Conservation (phyloP, 495 filamentous ascomycete genomes). For the Lasiosphaeris hirsuta region DNA sequence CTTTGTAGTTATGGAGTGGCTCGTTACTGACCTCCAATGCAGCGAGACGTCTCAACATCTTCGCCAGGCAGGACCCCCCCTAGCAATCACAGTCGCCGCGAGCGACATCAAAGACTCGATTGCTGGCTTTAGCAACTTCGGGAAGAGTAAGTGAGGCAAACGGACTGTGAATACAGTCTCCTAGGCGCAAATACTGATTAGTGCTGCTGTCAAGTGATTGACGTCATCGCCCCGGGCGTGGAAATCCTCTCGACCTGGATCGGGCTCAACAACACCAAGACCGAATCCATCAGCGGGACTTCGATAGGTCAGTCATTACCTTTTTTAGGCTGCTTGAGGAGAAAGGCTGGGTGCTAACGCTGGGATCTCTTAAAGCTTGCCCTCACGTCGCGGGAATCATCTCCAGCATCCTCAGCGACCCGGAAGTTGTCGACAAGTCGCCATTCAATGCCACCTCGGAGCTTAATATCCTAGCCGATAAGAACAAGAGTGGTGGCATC, state of each 20-base stretch:
- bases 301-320: slow-evolving; percentile 36
- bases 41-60: slow-evolving; percentile 35
- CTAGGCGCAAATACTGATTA: neutral
- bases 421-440: slow-evolving; percentile 1
- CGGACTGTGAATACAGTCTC: no score
- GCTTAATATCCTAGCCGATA: neutral
- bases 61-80: slow-evolving; percentile 49
- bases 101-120: slow-evolving; percentile 41
- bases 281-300: slow-evolving; percentile 58
- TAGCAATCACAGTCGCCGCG: slow-evolving; percentile 56
- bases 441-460: slow-evolving; percentile 1
- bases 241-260: slow-evolving; percentile 53
- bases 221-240: slow-evolving; percentile 54
- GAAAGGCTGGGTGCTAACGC: neutral
- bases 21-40: neutral
- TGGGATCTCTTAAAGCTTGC: slow-evolving; percentile 4
- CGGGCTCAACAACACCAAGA: slow-evolving; percentile 41
- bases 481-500: neutral
- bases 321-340: neutral
- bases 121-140: slow-evolving; percentile 55
- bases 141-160: slow-evolving; percentile 19
- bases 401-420: slow-evolving; percentile 1
- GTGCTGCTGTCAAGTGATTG: slow-evolving; percentile 33
- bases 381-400: slow-evolving; percentile 13
- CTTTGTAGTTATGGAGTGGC: neutral